Evolutionary conservation across 768 basidiomycete genomes (phyloP), one percentile per base, ranked within the genome.

Genomic region (Rhodosporidiobolus sp.): DNA sequence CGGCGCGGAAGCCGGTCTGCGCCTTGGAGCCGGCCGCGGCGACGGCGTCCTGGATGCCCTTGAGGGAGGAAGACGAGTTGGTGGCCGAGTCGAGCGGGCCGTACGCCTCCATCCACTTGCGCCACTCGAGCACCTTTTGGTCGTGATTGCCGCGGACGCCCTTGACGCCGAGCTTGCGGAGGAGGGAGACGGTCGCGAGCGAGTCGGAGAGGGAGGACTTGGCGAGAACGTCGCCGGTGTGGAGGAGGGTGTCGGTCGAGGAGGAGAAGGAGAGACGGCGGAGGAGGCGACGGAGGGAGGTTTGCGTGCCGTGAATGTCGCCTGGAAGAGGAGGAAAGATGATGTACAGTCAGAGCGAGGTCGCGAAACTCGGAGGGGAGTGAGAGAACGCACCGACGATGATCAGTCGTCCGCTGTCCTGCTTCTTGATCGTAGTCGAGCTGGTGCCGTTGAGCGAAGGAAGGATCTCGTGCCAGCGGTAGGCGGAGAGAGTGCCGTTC

Each of bases 111-210:
- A 91, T 86, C 93, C 93, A 98, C 1, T 85, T 83, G 34, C 88
- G 85, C 94, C 94, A 96, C 82, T 95, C 90, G 56, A 97, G 85
- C 55, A 94, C 87, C 73, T 85, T 85, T 81, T 97, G 92, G 82
- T 98, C 95, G 78, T 97, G 91, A 80, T 98, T 98, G 0, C 95
- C 94, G 43, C 94, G 87, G 6, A 96, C 92, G 24, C 92, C 93
- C 32, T 85, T 85, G 54, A 92, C 83, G 62, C 87, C 86, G 28
- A 90, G 84, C 11, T 85, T 83, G 3, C 69, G 65, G 22, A 73
- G 45, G 30, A 70, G 54, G 22, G 45, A 11, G 60, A 73, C 24
- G 28, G 70, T 72, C 32, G 67, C 38, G 69, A 88, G 80, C 0
- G 90, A 89, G n/a, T 85, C 85, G 48, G 84, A 73, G 64, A 85